Base-by-base conservation (phyloP, 257 asterid genomes). In the Orobanche coerulescens region DNA sequence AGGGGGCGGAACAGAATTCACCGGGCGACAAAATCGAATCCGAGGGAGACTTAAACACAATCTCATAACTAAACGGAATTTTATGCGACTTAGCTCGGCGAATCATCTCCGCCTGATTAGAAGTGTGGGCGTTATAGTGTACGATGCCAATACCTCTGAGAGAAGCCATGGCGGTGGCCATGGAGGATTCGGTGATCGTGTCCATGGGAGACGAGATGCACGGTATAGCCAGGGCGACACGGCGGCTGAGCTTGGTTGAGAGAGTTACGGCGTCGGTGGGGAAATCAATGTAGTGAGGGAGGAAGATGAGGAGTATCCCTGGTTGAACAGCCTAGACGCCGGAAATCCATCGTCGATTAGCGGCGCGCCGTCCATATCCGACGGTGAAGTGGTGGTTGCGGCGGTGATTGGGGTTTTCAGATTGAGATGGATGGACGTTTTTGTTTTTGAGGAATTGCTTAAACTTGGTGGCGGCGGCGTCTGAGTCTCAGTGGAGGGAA, bases 121-220 rank as follows among this genome's bases (percentile, higher is more conserved):
- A 26, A 6, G 78, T 49, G 2, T 83, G 58, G 68, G 66, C 84
- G 71, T 91, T 91, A 58, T 85, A 88, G 57, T 91, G 98, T 18
- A 88, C 48, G 25, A 91, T 67, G 13, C 90, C 90, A 18, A 91
- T 72, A 10, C 69, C 98, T 1, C 98, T 96, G 0, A 91, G 77
- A 6, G 95, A 78, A 37, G 98, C 92, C 98, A 88, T 91, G 61
- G 92, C 86, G 0, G 82, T 75, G 4, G 98, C 92, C 98, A 91
- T 91, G 37, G 92, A 83, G 30, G 95, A 69, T 50, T 91, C 98
- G 0, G 95, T 81, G 30, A 88, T 96, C 18, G 98, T 91, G 64
- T 91, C 98, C 98, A 91, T 88, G 0, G 98, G 98, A 12, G 98
- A 91, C 40, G 98, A 74, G 16, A 91, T 90, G 67, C 95, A 91